Evolutionary conservation across 306 rosid genomes (phyloP).

Genomic region (Casuarina glauca): DNA sequence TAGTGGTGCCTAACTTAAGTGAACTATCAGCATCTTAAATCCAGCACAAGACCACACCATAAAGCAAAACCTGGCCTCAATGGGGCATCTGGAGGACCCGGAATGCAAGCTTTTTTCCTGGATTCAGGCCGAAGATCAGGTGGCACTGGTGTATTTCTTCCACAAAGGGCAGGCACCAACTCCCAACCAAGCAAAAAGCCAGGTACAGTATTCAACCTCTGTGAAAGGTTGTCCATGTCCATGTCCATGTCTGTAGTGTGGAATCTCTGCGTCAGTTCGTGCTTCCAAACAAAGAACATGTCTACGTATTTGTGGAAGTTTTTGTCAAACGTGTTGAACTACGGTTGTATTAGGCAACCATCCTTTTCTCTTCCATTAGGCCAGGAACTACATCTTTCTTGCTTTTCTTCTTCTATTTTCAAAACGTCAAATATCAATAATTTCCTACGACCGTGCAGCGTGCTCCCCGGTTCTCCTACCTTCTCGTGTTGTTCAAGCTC

Average conservation of each 20-base stretch:
- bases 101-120: conserved; percentile 79
- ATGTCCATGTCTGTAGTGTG: background rate
- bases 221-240: background rate
- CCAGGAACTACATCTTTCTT: too few species aligned
- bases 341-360: too few species aligned
- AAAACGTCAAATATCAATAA: background rate
- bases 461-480: conserved; percentile 78
- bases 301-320: too few species aligned
- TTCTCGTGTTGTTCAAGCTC: conserved; percentile 68
- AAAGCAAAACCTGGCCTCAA: conserved; percentile 30
- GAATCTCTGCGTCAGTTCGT: too few species aligned
- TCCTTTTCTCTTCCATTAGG: too few species aligned
- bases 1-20: background rate
- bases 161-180: conserved; percentile 50
- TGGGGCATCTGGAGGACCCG: conserved; percentile 52
- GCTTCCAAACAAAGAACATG: too few species aligned
- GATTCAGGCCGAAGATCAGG: conserved; percentile 49
- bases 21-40: conserved; percentile 32
- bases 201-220: conserved; percentile 30
- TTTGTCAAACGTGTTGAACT: too few species aligned
- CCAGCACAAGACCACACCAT: conserved; percentile 26
- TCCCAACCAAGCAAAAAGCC: conserved; percentile 52
- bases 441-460: conserved; percentile 32
- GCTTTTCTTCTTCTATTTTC: too few species aligned
- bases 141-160: conserved; percentile 91